A percentile compares a stretch with the other conserved stretches of the same genome.
Conservation (phyloP, 345 rosid species). For the Boechera stricta region DNA sequence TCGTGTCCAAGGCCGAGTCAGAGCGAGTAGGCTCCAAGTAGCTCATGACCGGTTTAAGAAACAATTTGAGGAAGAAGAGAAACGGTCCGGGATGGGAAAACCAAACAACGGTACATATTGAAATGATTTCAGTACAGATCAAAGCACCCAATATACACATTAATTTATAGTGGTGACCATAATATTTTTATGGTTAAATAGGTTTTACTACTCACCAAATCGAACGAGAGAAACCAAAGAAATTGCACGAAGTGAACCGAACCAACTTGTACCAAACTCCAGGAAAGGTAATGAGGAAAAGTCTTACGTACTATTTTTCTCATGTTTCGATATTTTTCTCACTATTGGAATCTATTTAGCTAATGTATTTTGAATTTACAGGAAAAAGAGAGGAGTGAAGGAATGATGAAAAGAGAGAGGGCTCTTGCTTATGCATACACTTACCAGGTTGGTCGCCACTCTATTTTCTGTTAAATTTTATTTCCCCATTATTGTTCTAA, state of each 20-base stretch:
- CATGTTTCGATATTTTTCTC: too few relatives aligned
- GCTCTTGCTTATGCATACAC: conserved; percentile 96
- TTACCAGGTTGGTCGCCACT: conserved; percentile 48
- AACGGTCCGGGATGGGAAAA: conserved; percentile 42
- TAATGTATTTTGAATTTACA: conserved; percentile 35
- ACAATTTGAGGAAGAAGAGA: conserved; percentile 45
- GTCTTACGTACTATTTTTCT: not conserved
- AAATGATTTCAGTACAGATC: conserved; percentile 1
- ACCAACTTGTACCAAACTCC: conserved; percentile 54
- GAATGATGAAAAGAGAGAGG: conserved; percentile 73
- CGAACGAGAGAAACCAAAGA: conserved; percentile 46
- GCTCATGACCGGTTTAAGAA: conserved; percentile 57
- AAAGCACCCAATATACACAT: not conserved
- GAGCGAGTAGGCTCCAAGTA: conserved; percentile 76
- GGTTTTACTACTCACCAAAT: conserved; percentile 31
- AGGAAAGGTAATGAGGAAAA: conserved; percentile 28
- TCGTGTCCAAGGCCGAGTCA: conserved; percentile 89
- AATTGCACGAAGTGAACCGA: conserved; percentile 44
- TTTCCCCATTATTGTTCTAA: not conserved
- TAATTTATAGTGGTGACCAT: not conserved
- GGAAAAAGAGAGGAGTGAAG: conserved; percentile 63
- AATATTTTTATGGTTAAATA: conserved; percentile 3
- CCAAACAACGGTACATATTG: conserved; percentile 21
- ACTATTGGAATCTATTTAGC: not conserved
- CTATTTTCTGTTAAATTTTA: not conserved